These are phyloP conservation scores for Xylaria cubensis DNA, from an alignment of 495 filamentous ascomycete genomes.

Conservation along the genomic window DNA sequence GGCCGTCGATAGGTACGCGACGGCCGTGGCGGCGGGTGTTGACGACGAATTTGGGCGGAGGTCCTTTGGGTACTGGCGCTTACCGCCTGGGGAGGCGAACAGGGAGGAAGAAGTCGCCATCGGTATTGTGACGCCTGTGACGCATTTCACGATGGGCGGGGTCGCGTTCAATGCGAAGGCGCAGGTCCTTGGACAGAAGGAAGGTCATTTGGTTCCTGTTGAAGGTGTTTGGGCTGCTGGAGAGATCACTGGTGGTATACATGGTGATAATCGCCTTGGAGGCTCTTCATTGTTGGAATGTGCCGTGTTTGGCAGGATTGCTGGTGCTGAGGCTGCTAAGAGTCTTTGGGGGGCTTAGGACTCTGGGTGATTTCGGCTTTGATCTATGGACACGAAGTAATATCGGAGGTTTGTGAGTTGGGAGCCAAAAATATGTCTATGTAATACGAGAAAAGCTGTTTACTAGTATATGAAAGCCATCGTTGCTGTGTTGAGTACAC, in stretches of 20 bases:
- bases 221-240: slow-evolving; percentile 60
- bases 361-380: background rate
- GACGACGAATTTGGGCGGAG: slow-evolving; percentile 52
- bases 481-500: background rate
- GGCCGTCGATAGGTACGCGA: slow-evolving; percentile 56
- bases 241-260: slow-evolving; percentile 63
- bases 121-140: slow-evolving; percentile 63
- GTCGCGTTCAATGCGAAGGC: slow-evolving; percentile 53
- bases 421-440: background rate
- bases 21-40: slow-evolving; percentile 41
- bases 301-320: slow-evolving; percentile 65
- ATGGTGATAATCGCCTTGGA: slow-evolving; percentile 61
- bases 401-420: background rate
- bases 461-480: background rate
- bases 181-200: slow-evolving; percentile 47
- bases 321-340: slow-evolving; percentile 55
- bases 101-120: slow-evolving; percentile 59
- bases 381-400: background rate
- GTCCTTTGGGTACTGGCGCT: slow-evolving; percentile 61
- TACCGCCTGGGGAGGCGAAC: slow-evolving; percentile 45
- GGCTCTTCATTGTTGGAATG: slow-evolving; percentile 61
- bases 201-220: slow-evolving; percentile 42
- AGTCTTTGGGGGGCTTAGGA: slow-evolving; percentile 25
- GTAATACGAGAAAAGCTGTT: background rate
- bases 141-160: slow-evolving; percentile 68